Evolutionary conservation across 1,284 basidiomycete genomes (phyloP).

Genomic region (Austroboletus novae-zelandiae): DNA sequence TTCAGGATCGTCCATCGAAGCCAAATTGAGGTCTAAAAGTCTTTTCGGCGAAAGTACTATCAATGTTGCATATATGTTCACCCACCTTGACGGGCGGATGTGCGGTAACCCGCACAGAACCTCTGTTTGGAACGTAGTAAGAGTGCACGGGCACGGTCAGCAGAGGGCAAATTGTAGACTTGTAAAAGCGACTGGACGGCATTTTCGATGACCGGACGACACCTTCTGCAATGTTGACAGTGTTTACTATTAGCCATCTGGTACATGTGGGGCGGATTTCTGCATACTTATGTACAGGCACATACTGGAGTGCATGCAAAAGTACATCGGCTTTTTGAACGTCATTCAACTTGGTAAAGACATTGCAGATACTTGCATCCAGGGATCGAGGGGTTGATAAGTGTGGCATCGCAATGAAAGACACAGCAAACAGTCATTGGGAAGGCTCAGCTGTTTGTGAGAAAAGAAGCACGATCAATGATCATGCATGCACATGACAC

Average conservation of each 20-base stretch:
- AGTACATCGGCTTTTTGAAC: slow-evolving; percentile 67
- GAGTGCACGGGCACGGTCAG: slow-evolving; percentile 56
- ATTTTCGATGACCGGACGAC: slow-evolving; percentile 55
- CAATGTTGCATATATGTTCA: not conserved
- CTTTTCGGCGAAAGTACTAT: not conserved
- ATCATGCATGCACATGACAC: too few species aligned
- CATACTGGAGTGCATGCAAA: slow-evolving; percentile 56
- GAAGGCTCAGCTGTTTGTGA: too few species aligned
- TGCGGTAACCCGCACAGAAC: slow-evolving; percentile 55
- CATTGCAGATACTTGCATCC: slow-evolving; percentile 67
- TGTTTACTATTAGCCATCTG: too few species aligned
- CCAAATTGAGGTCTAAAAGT: slow-evolving; percentile 58
- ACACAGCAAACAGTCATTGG: too few species aligned
- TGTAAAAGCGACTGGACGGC: slow-evolving; percentile 68
- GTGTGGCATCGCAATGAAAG: too few species aligned
- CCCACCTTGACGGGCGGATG: slow-evolving; percentile 63
- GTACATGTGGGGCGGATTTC: too few species aligned
- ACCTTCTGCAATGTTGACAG: too few species aligned
- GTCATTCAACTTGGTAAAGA: slow-evolving; percentile 52
- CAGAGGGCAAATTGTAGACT: slow-evolving; percentile 50
- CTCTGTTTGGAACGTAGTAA: slow-evolving; percentile 63
- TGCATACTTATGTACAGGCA: slow-evolving; percentile 46
- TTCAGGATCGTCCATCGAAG: slow-evolving; percentile 61
- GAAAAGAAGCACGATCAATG: too few species aligned
- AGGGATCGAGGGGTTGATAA: slow-evolving; percentile 25